Conservation (phyloP, 75 land plant species). For the Gnetum montanum region DNA sequence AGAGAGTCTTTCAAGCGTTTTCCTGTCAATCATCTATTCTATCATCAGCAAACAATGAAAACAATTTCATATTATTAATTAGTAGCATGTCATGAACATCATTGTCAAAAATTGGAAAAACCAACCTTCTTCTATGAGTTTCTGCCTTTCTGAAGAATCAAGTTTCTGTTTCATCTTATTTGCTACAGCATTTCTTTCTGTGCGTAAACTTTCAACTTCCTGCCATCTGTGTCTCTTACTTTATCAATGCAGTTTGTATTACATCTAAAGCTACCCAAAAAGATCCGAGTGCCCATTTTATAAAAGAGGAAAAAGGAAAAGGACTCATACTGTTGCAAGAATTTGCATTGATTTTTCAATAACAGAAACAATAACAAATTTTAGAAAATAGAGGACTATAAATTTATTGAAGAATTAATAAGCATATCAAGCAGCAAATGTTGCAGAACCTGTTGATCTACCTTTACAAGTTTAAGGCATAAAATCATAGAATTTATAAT, state of each 20-base stretch:
- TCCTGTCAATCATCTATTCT: conserved; percentile 30
- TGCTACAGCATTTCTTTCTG: conserved; percentile 81
- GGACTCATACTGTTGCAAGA: background rate
- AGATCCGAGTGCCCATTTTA: background rate
- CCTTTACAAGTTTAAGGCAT: too few relatives aligned
- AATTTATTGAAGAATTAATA: background rate
- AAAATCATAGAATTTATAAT: too few relatives aligned
- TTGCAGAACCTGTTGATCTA: too few relatives aligned
- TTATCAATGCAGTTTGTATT: conserved; percentile 8
- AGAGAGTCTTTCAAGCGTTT: conserved; percentile 79
- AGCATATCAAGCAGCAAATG: background rate
- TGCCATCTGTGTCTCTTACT: conserved; percentile 53
- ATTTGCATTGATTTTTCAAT: background rate
- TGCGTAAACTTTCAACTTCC: conserved; percentile 84
- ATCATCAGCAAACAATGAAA: conserved; percentile 1
- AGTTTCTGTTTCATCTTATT: conserved; percentile 89
- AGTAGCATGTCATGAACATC: background rate
- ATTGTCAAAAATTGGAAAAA: background rate
- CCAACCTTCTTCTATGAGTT: conserved; percentile 82
- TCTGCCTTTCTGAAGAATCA: conserved; percentile 62
- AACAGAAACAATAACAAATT: background rate
- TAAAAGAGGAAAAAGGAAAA: too few relatives aligned
- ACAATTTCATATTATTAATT: background rate
- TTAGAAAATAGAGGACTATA: background rate
- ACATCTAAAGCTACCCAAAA: background rate